Evolutionary conservation across 1,139 yeast species (phyloP).

Genomic region (Candida neerlandica): DNA sequence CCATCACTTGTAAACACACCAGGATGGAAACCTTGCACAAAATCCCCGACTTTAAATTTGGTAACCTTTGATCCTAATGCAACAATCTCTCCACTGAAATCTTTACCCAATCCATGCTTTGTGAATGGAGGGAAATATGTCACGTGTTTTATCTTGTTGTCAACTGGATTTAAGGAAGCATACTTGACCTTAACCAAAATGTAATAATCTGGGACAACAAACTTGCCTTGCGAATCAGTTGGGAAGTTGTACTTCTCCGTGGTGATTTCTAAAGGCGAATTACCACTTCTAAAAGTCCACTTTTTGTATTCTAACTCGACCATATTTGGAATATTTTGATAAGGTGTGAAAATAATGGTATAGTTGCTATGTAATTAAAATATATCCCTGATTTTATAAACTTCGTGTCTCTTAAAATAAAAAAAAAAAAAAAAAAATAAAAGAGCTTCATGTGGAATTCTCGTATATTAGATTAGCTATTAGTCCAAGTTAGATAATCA

Average conservation of each 20-base stretch:
- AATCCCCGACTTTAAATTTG: slow-evolving; percentile 58
- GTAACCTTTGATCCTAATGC: slow-evolving; percentile 47
- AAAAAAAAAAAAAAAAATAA: neutral
- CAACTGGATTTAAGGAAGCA: slow-evolving; percentile 70
- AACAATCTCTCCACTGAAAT: slow-evolving; percentile 64
- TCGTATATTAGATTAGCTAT: no score
- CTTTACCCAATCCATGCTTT: slow-evolving; percentile 58
- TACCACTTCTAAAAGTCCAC: neutral
- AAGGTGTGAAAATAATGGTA: neutral
- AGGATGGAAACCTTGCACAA: slow-evolving; percentile 58
- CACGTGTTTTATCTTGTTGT: slow-evolving; percentile 48
- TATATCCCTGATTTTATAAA: neutral
- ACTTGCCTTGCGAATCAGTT: neutral
- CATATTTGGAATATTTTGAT: neutral
- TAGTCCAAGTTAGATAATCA: no score
- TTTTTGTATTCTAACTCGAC: neutral
- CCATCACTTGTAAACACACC: slow-evolving; percentile 49
- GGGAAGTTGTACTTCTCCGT: neutral
- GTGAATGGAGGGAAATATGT: slow-evolving; percentile 18
- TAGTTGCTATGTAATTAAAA: neutral
- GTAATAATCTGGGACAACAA: slow-evolving; percentile 35
- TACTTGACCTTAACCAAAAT: slow-evolving; percentile 59
- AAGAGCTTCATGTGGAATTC: neutral
- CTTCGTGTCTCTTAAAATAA: neutral
- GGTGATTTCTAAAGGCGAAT: slow-evolving; percentile 2